Percentiles rank a stretch among this genome's conserved stretches.
phyloP scores from a whole-genome alignment of 345 rosid genomes.

The Mangifera indica region DNA sequence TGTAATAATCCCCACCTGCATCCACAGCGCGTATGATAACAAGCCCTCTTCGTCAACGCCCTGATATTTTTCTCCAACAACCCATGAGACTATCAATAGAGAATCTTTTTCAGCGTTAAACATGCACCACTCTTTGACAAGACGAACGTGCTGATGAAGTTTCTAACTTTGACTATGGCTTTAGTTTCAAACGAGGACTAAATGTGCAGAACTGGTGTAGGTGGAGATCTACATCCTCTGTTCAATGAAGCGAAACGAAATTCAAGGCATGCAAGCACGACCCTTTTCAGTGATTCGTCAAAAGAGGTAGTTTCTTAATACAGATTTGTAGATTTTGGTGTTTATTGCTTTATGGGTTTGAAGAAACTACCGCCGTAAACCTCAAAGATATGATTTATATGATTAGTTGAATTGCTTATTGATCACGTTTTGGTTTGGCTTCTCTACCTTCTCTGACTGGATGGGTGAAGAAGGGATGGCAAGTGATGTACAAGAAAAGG shows the following conservation, averaged over 20 bases:
- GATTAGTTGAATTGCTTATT: neutral
- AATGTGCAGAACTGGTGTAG: neutral
- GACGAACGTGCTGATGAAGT: too few relatives aligned
- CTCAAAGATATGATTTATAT: constrained; percentile 9
- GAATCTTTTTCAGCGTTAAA: too few relatives aligned
- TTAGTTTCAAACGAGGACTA: too few relatives aligned
- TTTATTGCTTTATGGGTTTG: neutral
- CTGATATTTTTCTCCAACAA: too few relatives aligned
- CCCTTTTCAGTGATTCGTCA: neutral
- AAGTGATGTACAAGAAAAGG: constrained; percentile 29
- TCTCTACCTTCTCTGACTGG: constrained; percentile 23
- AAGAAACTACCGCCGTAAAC: neutral
- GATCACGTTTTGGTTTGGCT: constrained; percentile 5
- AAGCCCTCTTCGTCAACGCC: too few relatives aligned
- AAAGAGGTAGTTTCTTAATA: constrained; percentile 17
- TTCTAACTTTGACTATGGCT: too few relatives aligned
- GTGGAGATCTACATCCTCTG: neutral
- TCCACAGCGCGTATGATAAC: too few relatives aligned
- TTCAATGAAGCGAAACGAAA: neutral
- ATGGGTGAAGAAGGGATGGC: constrained; percentile 69
- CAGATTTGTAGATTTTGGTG: constrained; percentile 1
- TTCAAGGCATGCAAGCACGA: constrained; percentile 1
- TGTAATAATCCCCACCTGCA: too few relatives aligned
- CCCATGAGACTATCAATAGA: too few relatives aligned
- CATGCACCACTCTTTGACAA: too few relatives aligned